Evolutionary conservation across 2,329 filamentous ascomycete species (phyloP).

Genomic region (Clathrospora elynae): DNA sequence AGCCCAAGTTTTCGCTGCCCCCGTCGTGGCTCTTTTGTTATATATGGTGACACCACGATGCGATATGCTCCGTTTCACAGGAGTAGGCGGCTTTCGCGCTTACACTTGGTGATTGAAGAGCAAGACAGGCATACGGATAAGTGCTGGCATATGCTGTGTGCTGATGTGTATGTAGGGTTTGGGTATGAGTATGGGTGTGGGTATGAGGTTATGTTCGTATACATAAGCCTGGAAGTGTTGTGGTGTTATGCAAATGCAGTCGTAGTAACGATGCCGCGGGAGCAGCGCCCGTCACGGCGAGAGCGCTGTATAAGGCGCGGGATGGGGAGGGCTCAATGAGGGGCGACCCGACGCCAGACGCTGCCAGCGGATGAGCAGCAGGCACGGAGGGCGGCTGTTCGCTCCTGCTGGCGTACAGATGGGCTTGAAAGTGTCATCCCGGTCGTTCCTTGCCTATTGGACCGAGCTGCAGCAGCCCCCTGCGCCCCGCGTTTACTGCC

Average conservation of each 20-base stretch:
- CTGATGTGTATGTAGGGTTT: neutral
- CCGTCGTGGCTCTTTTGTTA: too few species aligned
- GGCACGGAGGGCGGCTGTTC: slow-evolving; percentile 40
- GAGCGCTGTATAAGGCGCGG: slow-evolving; percentile 39
- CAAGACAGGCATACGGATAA: neutral
- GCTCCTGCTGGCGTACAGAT: slow-evolving; percentile 29
- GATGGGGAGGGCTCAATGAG: slow-evolving; percentile 28
- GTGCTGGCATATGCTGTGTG: neutral
- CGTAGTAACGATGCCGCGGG: slow-evolving; percentile 27
- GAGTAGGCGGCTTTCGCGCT: slow-evolving; percentile 29
- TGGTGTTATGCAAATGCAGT: slow-evolving; percentile 18
- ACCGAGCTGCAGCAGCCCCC: slow-evolving; percentile 16
- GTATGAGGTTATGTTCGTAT: too few species aligned
- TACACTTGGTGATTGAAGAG: slow-evolving; percentile 10
- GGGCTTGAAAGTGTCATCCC: slow-evolving; percentile 18
- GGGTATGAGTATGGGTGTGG: neutral
- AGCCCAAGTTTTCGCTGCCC: too few species aligned
- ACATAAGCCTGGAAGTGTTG: too few species aligned
- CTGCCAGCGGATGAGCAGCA: slow-evolving; percentile 36
- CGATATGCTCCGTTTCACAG: slow-evolving; percentile 20
- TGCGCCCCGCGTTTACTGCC: slow-evolving; percentile 30
- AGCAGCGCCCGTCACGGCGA: slow-evolving; percentile 37
- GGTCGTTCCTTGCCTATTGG: slow-evolving; percentile 21
- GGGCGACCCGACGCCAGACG: slow-evolving; percentile 37
- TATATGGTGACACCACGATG: slow-evolving; percentile 15